Evolutionary conservation across 371 early-diverging fungal species (phyloP).

Genomic region (Rhizomucor miehei): DNA sequence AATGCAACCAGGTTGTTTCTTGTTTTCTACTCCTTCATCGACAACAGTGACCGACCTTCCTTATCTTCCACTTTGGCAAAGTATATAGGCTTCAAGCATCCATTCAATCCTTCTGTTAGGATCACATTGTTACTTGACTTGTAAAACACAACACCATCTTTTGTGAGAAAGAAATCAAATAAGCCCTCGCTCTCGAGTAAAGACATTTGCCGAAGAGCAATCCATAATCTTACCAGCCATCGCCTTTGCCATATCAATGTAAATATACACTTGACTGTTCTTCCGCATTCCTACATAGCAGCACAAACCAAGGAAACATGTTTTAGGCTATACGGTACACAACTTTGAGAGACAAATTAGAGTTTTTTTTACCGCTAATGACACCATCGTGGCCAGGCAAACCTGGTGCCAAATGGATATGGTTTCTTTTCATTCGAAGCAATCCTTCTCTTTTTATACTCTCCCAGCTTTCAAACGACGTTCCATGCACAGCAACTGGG

Average conservation of each 20-base stretch:
- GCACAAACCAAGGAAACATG: too few relatives aligned
- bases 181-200: too few relatives aligned
- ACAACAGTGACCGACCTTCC: slow-evolving; percentile 16
- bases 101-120: slow-evolving; percentile 65
- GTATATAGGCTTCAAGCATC: slow-evolving; percentile 60
- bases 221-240: slow-evolving; percentile 44
- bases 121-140: slow-evolving; percentile 77
- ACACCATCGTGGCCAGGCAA: slow-evolving; percentile 64
- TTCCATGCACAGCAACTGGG: slow-evolving; percentile 61
- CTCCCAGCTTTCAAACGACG: slow-evolving; percentile 55
- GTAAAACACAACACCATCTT: slow-evolving; percentile 76
- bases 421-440: slow-evolving; percentile 76
- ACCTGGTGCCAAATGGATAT: slow-evolving; percentile 87
- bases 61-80: slow-evolving; percentile 55
- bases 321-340: too few relatives aligned
- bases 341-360: too few relatives aligned
- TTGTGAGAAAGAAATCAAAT: not conserved
- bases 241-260: slow-evolving; percentile 68
- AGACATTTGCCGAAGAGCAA: too few relatives aligned
- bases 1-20: too few relatives aligned
- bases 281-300: slow-evolving; percentile 56
- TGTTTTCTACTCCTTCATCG: too few relatives aligned
- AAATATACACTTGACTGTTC: slow-evolving; percentile 67
- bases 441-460: slow-evolving; percentile 57
- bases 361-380: slow-evolving; percentile 49